phyloP scores from a whole-genome alignment of 2,329 filamentous ascomycete species.

The Trichoderma sp. region DNA sequence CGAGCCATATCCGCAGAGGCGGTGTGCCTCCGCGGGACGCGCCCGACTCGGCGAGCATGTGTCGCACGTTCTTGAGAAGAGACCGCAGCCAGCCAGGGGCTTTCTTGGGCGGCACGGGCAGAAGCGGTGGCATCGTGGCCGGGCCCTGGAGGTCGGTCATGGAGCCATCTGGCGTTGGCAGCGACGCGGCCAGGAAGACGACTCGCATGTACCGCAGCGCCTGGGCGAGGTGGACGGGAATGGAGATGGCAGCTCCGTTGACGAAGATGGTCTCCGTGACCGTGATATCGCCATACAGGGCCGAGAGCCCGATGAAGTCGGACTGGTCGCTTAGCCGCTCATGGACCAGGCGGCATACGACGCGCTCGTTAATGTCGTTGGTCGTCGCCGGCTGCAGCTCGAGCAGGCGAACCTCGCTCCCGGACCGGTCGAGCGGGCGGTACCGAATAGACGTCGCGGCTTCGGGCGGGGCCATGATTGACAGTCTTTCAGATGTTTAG shows the following conservation, averaged over 20 bases:
- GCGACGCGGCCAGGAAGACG: slow-evolving; percentile 31
- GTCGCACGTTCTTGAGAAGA: slow-evolving; percentile 21
- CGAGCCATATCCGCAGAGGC: slow-evolving; percentile 32
- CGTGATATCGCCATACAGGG: slow-evolving; percentile 30
- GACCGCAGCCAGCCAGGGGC: slow-evolving; percentile 25
- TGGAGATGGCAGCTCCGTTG: slow-evolving; percentile 27
- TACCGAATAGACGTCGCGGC: slow-evolving; percentile 20
- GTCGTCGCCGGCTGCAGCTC: slow-evolving; percentile 31
- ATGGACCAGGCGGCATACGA: slow-evolving; percentile 35
- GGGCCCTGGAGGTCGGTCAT: slow-evolving; percentile 4
- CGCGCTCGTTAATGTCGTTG: slow-evolving; percentile 27
- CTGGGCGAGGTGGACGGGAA: slow-evolving; percentile 30
- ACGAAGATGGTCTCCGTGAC: slow-evolving; percentile 32
- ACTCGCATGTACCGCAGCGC: slow-evolving; percentile 34
- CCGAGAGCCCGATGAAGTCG: slow-evolving; percentile 32
- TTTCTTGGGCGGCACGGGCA: slow-evolving; percentile 22
- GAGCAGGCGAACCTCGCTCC: slow-evolving; percentile 33
- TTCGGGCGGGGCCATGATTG: slow-evolving; percentile 19
- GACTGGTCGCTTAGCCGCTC: slow-evolving; percentile 26
- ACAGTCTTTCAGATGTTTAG: background rate
- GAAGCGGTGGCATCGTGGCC: slow-evolving; percentile 4
- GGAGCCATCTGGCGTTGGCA: slow-evolving; percentile 14
- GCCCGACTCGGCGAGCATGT: slow-evolving; percentile 17
- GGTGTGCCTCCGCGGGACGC: slow-evolving; percentile 10
- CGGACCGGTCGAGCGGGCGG: slow-evolving; percentile 24